Percentiles rank a stretch among this genome's conserved stretches.
Evolutionary conservation across 306 rosid genomes (phyloP).

Genomic region (Cicer judaicum): DNA sequence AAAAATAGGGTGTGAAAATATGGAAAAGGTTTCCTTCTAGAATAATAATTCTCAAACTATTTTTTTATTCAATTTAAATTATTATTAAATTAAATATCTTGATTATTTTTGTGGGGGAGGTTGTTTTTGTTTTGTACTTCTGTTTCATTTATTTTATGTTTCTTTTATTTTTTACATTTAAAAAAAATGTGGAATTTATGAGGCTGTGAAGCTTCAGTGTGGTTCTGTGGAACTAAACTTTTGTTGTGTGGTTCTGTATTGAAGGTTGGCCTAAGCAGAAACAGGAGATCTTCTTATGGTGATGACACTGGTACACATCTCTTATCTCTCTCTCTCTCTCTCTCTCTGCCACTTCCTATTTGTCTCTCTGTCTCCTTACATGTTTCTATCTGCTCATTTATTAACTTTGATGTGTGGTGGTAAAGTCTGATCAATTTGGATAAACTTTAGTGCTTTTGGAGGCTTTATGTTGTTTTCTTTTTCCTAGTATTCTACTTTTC

Average conservation of each 20-base stretch:
- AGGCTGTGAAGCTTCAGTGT: conserved; percentile 63
- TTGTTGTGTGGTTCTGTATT: conserved; percentile 68
- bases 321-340: conserved; percentile 40
- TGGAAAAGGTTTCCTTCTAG: conserved; percentile 2
- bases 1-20: not conserved
- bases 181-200: conserved; percentile 52
- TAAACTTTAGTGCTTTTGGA: conserved; percentile 43
- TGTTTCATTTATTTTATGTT: conserved; percentile 6
- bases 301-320: conserved; percentile 51
- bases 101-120: conserved; percentile 46
- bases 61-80: not conserved
- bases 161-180: conserved; percentile 20
- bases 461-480: conserved; percentile 41
- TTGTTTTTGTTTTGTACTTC: conserved; percentile 43
- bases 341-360: not conserved
- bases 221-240: conserved; percentile 42
- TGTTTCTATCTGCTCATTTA: conserved; percentile 29
- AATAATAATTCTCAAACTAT: conserved; percentile 26
- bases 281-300: conserved; percentile 54
- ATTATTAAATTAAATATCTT: not conserved
- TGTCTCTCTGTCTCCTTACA: conserved; percentile 24
- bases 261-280: conserved; percentile 58
- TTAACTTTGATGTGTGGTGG: conserved; percentile 38
- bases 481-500: conserved; percentile 22
- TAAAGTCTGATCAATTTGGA: conserved; percentile 44